phyloP scores from a whole-genome alignment of 2,329 filamentous ascomycete genomes.

The Blastomyces percursus region DNA sequence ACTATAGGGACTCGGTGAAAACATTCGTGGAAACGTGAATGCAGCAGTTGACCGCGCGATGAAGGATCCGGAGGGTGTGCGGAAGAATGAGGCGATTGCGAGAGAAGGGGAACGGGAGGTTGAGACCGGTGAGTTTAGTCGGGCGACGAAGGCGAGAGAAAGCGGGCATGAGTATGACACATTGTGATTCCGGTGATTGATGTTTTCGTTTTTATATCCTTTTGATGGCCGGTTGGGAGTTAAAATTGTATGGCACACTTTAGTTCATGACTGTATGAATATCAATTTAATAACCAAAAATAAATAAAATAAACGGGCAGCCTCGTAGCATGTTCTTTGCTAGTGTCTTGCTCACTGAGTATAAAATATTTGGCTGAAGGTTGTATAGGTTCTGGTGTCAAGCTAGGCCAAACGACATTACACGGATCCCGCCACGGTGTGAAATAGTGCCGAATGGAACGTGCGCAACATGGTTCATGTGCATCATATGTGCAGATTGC shows the following conservation, averaged over 20 bases:
- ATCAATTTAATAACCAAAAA: neutral
- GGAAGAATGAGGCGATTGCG: slow-evolving; percentile 29
- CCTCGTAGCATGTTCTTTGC: neutral
- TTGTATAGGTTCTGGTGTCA: no score
- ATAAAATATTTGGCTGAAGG: no score
- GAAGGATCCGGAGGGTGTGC: slow-evolving; percentile 26
- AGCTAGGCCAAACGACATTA: no score
- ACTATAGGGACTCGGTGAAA: slow-evolving; percentile 31
- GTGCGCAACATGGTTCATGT: neutral
- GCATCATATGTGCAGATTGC: no score
- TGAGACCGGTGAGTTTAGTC: slow-evolving; percentile 20
- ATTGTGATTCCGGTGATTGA: neutral
- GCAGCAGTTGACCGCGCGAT: slow-evolving; percentile 31
- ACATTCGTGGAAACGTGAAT: slow-evolving; percentile 29
- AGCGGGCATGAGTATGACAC: slow-evolving; percentile 10
- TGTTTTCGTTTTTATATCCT: neutral
- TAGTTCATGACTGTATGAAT: neutral
- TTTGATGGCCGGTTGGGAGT: neutral
- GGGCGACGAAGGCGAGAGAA: slow-evolving; percentile 12
- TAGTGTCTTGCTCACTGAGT: neutral
- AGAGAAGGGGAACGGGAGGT: slow-evolving; percentile 28
- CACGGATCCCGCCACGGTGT: no score
- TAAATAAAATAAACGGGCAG: neutral
- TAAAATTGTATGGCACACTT: neutral
- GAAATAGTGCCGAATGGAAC: no score